Conservation (phyloP, 2,329 filamentous ascomycete species). For the Furcasterigmium furcatum region DNA sequence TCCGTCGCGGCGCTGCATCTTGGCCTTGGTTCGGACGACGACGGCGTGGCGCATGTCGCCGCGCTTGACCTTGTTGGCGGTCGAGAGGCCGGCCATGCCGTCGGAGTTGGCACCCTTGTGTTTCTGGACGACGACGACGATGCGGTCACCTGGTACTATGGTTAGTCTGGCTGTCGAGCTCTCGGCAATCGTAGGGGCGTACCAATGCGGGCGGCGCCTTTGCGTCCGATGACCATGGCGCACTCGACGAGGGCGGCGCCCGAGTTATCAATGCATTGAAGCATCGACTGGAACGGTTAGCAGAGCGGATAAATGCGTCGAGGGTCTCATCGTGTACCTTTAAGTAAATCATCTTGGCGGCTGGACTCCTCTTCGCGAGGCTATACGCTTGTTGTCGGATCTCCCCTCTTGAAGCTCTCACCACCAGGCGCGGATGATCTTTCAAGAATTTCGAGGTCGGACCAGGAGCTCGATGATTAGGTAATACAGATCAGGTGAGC, state of each 20-base stretch:
- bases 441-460: conserved; percentile 8
- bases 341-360: conserved; percentile 81
- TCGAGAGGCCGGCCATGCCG: conserved; percentile 67
- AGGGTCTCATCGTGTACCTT: conserved; percentile 57
- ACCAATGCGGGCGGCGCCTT: conserved; percentile 87
- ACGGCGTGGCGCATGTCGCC: conserved; percentile 97
- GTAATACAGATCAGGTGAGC: neutral
- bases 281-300: conserved; percentile 66
- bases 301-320: accelerated
- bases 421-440: conserved; percentile 9
- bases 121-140: conserved; percentile 97
- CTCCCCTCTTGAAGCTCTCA: conserved; percentile 11
- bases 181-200: conserved; percentile 29
- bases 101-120: conserved; percentile 77
- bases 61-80: conserved; percentile 89
- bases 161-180: neutral
- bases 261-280: conserved; percentile 99
- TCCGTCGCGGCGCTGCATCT: conserved; percentile 82
- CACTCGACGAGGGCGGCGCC: conserved; percentile 97
- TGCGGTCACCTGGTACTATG: conserved; percentile 73
- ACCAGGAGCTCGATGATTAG: neutral
- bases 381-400: conserved; percentile 1
- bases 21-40: conserved; percentile 86
- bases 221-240: conserved; percentile 87
- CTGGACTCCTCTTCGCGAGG: conserved; percentile 10